These are phyloP conservation scores for Tolypocladium nubicola DNA, from an alignment of 2,329 filamentous ascomycete species.

Conservation along the genomic window DNA sequence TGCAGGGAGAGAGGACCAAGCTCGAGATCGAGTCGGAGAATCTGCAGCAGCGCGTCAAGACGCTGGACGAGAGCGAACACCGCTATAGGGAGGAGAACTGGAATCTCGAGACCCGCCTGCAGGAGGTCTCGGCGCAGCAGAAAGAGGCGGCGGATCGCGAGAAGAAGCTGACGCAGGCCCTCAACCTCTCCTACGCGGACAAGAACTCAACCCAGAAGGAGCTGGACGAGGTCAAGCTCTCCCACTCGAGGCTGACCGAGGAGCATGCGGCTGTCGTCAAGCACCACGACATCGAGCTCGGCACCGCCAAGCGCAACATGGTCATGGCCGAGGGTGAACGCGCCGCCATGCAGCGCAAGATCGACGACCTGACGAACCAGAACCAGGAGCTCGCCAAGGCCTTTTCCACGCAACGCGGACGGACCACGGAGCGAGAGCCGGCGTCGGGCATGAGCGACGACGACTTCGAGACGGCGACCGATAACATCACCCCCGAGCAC, in stretches of 20 bases:
- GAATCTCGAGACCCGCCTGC: conserved; percentile 87
- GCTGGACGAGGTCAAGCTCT: conserved; percentile 78
- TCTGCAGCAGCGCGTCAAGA: conserved; percentile 68
- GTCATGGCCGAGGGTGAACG: conserved; percentile 71
- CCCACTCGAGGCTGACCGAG: conserved; percentile 67
- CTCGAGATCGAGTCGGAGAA: conserved; percentile 76
- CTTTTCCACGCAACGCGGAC: conserved; percentile 62
- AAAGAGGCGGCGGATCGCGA: conserved; percentile 75
- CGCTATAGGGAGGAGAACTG: conserved; percentile 98
- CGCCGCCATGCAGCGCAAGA: conserved; percentile 65
- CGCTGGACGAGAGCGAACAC: conserved; percentile 86
- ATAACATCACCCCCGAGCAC: conserved; percentile 71
- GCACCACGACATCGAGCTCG: conserved; percentile 81
- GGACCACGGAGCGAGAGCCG: conserved; percentile 53
- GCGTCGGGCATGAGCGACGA: conserved; percentile 49
- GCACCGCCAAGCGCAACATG: conserved; percentile 70
- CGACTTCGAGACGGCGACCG: conserved; percentile 52
- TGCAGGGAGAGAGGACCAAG: conserved; percentile 63
- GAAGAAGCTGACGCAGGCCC: conserved; percentile 63
- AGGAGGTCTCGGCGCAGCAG: conserved; percentile 64
- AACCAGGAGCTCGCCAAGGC: conserved; percentile 86
- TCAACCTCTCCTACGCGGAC: conserved; percentile 61
- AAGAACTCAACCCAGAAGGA: conserved; percentile 74
- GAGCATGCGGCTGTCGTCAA: conserved; percentile 70
- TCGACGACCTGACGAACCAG: conserved; percentile 79